A percentile compares a stretch with the other conserved stretches of the same genome.
phyloP scores from a whole-genome alignment of 2,329 filamentous ascomycete genomes.

The Phoma sp. region DNA sequence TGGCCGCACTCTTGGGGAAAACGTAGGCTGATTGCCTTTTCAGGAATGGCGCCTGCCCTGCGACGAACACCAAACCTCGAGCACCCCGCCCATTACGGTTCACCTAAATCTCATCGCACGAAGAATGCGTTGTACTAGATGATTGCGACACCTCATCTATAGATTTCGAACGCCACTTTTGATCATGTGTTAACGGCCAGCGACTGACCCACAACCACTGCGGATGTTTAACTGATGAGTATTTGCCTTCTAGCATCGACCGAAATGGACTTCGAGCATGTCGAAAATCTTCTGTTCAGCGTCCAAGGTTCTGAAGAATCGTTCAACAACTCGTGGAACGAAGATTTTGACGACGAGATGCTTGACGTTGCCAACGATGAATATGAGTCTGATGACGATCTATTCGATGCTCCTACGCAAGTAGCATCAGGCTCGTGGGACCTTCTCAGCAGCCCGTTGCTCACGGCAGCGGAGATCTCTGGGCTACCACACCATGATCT shows the following conservation, averaged over 20 bases:
- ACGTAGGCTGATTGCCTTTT: constrained; percentile 25
- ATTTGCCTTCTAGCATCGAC: background rate
- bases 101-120: background rate
- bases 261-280: constrained; percentile 29
- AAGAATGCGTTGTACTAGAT: background rate
- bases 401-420: constrained; percentile 4
- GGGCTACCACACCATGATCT: background rate
- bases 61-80: constrained; percentile 7
- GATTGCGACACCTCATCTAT: background rate
- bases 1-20: constrained; percentile 15
- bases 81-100: background rate
- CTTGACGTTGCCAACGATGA: constrained; percentile 18
- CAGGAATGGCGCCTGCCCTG: constrained; percentile 18
- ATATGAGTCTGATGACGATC: background rate
- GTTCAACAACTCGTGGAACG: constrained; percentile 18
- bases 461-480: background rate
- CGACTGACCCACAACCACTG: background rate
- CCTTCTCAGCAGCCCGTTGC: constrained; percentile 5
- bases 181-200: background rate
- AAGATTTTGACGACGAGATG: constrained; percentile 32
- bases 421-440: constrained; percentile 16
- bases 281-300: constrained; percentile 43
- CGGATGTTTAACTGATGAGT: background rate
- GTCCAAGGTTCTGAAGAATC: constrained; percentile 23
- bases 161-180: background rate